These are phyloP conservation scores for Phlebiopsis gigantea DNA, from an alignment of 768 basidiomycete species.

Conservation along the genomic window DNA sequence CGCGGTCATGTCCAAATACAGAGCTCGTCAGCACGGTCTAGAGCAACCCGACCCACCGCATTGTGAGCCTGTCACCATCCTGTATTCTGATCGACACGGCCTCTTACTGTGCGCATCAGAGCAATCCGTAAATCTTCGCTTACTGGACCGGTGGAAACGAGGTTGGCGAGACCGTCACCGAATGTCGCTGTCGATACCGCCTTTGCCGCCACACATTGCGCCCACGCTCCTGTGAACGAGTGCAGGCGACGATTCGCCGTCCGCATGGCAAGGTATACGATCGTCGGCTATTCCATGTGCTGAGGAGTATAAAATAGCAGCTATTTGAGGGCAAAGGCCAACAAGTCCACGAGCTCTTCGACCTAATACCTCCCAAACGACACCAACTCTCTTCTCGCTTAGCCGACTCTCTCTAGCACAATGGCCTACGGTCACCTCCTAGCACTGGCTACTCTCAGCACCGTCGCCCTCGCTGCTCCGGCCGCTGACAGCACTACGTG, in stretches of 20 bases:
- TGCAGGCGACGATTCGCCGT: neutral
- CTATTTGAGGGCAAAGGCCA: neutral
- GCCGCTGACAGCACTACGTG: constrained; percentile 5
- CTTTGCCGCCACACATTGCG: neutral
- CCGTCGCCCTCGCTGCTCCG: neutral
- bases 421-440: neutral
- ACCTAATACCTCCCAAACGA: neutral
- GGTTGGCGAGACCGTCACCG: neutral
- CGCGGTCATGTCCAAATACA: no score
- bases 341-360: neutral
- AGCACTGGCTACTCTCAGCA: neutral
- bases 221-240: neutral
- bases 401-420: neutral
- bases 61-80: neutral
- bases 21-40: no score
- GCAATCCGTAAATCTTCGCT: neutral
- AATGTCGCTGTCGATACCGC: neutral
- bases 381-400: neutral
- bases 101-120: neutral
- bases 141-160: neutral
- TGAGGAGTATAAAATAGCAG: neutral
- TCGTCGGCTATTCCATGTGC: neutral
- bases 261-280: neutral
- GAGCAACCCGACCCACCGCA: neutral
- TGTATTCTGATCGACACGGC: neutral